Percentiles rank a stretch among this genome's conserved stretches.
These are phyloP conservation scores for Sporobolomyces pararoseus DNA, from an alignment of 768 basidiomycete species.

Conservation along the genomic window DNA sequence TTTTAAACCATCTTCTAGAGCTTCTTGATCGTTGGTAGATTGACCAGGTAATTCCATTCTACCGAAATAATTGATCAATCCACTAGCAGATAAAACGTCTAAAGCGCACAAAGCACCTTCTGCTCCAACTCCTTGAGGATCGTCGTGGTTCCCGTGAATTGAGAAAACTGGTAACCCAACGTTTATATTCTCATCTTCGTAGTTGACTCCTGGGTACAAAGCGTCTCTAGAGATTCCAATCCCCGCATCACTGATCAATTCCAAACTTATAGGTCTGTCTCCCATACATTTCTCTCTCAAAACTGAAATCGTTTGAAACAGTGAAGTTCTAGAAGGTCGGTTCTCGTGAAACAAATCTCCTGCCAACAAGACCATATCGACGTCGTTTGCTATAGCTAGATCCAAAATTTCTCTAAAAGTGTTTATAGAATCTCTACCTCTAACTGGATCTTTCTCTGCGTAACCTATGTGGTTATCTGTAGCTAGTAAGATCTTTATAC, in stretches of 20 bases:
- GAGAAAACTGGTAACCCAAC: conserved; percentile 96
- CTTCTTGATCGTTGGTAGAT: conserved; percentile 59
- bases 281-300: conserved; percentile 85
- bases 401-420: conserved; percentile 92
- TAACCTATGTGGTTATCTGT: conserved; percentile 63
- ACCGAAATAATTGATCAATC: conserved; percentile 95
- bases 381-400: conserved; percentile 80
- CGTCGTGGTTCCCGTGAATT: conserved; percentile 98
- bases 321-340: conserved; percentile 79
- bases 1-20: conserved; percentile 68
- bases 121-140: conserved; percentile 90
- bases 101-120: conserved; percentile 93
- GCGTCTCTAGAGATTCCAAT: conserved; percentile 82
- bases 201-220: conserved; percentile 90
- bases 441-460: conserved; percentile 85
- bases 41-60: conserved; percentile 77
- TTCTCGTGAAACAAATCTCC: conserved; percentile 99
- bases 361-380: conserved; percentile 89
- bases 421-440: conserved; percentile 91
- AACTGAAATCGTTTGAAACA: conserved; percentile 83
- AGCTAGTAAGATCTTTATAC: conserved; percentile 39
- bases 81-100: conserved; percentile 88
- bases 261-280: conserved; percentile 81
- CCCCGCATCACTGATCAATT: conserved; percentile 85
- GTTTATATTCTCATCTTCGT: conserved; percentile 94